A percentile compares a stretch with the other conserved stretches of the same genome.
Evolutionary conservation across 805 yeast genomes (phyloP).

Genomic region (Wickerhamomyces sydowiorum): DNA sequence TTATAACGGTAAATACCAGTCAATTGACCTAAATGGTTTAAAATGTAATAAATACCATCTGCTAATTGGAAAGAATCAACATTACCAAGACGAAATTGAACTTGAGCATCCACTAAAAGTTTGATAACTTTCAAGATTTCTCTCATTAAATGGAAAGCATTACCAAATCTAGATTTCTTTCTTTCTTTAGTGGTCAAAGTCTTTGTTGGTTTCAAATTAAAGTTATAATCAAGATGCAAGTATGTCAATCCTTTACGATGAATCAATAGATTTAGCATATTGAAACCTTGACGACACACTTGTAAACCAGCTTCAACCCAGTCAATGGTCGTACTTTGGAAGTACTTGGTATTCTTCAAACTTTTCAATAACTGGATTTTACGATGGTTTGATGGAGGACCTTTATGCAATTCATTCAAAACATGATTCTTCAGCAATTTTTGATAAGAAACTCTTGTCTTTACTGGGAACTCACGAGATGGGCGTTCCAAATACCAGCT

Average conservation of each 20-base stretch:
- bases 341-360: constrained; percentile 75
- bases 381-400: constrained; percentile 35
- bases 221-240: constrained; percentile 90
- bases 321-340: constrained; percentile 87
- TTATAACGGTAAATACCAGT: constrained; percentile 97
- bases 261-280: constrained; percentile 83
- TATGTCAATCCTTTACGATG: constrained; percentile 90
- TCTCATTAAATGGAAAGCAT: constrained; percentile 89
- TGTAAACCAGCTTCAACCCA: constrained; percentile 99
- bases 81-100: constrained; percentile 83
- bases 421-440: constrained; percentile 76
- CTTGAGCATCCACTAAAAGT: constrained; percentile 87
- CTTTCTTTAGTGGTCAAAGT: constrained; percentile 95
- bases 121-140: constrained; percentile 84
- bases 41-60: constrained; percentile 85
- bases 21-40: constrained; percentile 91
- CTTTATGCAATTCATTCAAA: constrained; percentile 59
- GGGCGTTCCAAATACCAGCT: constrained; percentile 76
- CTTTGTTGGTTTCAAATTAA: constrained; percentile 93
- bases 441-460: constrained; percentile 84
- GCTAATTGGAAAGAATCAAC: constrained; percentile 92
- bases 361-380: constrained; percentile 58
- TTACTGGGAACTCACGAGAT: constrained; percentile 54
- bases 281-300: constrained; percentile 88
- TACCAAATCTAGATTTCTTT: constrained; percentile 92